Evolutionary conservation across 805 yeast species (phyloP).

Genomic region (Kodamaea fukazawae): DNA sequence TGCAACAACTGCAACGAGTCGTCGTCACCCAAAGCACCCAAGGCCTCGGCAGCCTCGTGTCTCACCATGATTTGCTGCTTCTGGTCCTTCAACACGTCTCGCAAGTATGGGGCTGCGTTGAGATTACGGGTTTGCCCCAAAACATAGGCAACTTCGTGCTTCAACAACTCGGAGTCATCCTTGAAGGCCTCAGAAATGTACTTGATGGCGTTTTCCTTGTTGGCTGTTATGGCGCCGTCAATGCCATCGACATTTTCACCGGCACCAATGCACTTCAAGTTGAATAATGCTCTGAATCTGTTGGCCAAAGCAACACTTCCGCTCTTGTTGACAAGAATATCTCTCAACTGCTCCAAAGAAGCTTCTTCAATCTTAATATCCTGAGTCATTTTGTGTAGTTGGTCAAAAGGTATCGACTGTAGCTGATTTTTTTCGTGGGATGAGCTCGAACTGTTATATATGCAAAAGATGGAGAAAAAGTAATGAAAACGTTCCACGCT

Average conservation of each 20-base stretch:
- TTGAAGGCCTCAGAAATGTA: constrained; percentile 82
- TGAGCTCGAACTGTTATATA: constrained; percentile 1
- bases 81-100: constrained; percentile 62
- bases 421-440: constrained; percentile 5
- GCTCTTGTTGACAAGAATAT: constrained; percentile 58
- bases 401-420: neutral
- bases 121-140: constrained; percentile 91
- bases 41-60: constrained; percentile 98
- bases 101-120: constrained; percentile 70
- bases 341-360: constrained; percentile 65
- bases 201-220: constrained; percentile 58
- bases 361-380: constrained; percentile 41
- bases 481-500: too few relatives aligned
- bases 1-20: constrained; percentile 66
- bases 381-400: constrained; percentile 24
- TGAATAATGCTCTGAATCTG: constrained; percentile 92
- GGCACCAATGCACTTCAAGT: constrained; percentile 80
- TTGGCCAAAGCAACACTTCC: constrained; percentile 77
- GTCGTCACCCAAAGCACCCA: constrained; percentile 89
- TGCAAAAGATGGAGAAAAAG: too few relatives aligned
- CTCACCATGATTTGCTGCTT: constrained; percentile 93
- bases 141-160: constrained; percentile 97
- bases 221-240: constrained; percentile 26
- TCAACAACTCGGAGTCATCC: constrained; percentile 83
- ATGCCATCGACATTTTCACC: constrained; percentile 34